Conservation (phyloP, 768 basidiomycete genomes). For the Termitomyces sp. region DNA sequence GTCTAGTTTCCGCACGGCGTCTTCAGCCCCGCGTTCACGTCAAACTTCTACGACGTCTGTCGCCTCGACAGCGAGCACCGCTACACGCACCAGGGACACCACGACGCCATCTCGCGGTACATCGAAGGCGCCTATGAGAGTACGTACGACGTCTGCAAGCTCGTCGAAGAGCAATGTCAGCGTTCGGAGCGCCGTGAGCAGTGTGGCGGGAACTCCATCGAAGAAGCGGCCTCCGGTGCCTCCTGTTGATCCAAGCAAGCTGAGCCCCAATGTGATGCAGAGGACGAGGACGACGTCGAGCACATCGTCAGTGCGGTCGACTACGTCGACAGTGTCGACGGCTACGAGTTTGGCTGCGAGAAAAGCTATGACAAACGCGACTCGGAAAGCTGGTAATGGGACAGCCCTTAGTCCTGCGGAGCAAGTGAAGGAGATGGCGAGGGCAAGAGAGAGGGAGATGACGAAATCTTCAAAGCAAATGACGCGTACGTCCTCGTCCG, state of each 20-base stretch:
- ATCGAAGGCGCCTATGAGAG: not conserved
- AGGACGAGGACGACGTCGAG: conserved; percentile 16
- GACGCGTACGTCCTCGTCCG: not conserved
- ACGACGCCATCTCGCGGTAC: not conserved
- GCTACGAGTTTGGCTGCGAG: conserved; percentile 21
- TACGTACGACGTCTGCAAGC: conserved; percentile 14
- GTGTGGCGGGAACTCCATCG: conserved; percentile 7
- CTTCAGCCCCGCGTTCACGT: conserved; percentile 25
- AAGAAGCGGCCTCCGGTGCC: conserved; percentile 29
- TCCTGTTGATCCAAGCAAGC: conserved; percentile 24
- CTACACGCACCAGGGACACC: conserved; percentile 3
- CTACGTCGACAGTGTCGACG: conserved; percentile 23
- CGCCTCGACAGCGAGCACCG: conserved; percentile 15
- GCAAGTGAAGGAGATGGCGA: conserved; percentile 10
- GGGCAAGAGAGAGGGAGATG: conserved; percentile 5
- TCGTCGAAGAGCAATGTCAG: conserved; percentile 16
- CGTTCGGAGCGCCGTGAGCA: not conserved
- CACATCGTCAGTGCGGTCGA: conserved; percentile 17
- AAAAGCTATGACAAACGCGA: conserved; percentile 17
- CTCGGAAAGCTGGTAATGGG: conserved; percentile 12
- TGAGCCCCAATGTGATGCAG: conserved; percentile 22
- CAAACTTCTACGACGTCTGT: conserved; percentile 28
- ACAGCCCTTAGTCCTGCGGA: not conserved
- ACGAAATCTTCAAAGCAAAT: conserved; percentile 10
- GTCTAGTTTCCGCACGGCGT: conserved; percentile 39